Base-by-base conservation (phyloP, 352 stramenopile genomes). In the Phytophthora pistaciae region DNA sequence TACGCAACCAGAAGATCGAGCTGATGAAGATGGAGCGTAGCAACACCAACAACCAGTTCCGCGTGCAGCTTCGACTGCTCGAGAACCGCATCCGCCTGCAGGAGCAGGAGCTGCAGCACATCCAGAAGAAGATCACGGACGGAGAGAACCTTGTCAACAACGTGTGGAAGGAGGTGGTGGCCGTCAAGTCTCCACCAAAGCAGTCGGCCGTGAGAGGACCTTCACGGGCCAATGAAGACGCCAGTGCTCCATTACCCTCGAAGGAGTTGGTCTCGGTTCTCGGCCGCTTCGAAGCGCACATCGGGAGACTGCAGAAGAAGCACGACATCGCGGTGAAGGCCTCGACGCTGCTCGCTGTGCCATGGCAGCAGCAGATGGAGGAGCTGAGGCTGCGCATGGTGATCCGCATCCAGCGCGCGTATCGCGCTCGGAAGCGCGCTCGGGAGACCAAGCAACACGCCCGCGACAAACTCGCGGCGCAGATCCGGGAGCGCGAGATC, bases 321-420 rank as follows among this genome's bases (percentile, higher is more conserved):
- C 72, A 92, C 46, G 74, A 85, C 21, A 79, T 93, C 31, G 82
- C 87, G 56, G 64, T 88, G 20, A 88, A 91, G 49, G 79, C 88
- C 0, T 84, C 83, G 1, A 70, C 66, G 16, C 53, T 90, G 27
- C 56, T 93, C 11, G 65, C 82, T 23, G 83, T 84, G 16, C 78
- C 85, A 0, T 96, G 88, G 88, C 78, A 91, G 53, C 67, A 89
- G 64, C 87, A 96, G 60, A 82, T 94, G 72, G 79, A 94, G 25
- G 85, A 90, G 16, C 64, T 93, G 8, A 61, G 86, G 46, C 44
- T 91, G 2, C 85, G 82, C 9, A 93, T 93, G 84, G 74, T 88
- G 1, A 80, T 93, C 18, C 83, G 80, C 13, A 91, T 96, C 52
- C 88, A 96, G 74, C 84, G 84, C 5, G 78, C 84, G 1, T 94